These are phyloP conservation scores for Geosmithia flava DNA, from an alignment of 2,329 filamentous ascomycete species.

Conservation along the genomic window DNA sequence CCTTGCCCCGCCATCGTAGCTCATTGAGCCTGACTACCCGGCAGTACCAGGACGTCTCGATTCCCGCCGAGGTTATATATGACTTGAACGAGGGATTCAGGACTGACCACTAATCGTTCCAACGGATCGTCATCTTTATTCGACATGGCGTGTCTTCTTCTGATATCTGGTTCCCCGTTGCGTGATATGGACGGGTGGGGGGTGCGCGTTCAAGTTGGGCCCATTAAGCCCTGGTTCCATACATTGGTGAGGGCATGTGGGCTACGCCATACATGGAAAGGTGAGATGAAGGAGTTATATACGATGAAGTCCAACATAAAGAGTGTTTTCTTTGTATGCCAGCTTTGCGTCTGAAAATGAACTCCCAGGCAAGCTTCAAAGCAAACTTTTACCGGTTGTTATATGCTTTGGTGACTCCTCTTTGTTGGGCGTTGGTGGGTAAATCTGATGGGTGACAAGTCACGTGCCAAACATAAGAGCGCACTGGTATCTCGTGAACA, in stretches of 20 bases:
- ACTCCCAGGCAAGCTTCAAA: background rate
- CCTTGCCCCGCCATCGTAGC: background rate
- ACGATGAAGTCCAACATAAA: background rate
- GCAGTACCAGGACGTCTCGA: background rate
- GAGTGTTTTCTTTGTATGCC: background rate
- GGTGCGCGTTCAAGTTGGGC: background rate
- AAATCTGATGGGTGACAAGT: background rate
- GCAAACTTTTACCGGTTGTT: background rate
- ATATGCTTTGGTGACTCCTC: background rate
- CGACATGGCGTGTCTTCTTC: background rate
- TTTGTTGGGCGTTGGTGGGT: background rate
- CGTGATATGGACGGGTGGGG: background rate
- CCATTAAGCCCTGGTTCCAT: background rate
- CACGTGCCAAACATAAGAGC: background rate
- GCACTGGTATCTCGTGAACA: background rate
- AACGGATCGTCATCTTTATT: background rate
- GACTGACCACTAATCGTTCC: background rate
- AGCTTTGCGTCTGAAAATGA: background rate
- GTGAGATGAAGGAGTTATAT: background rate
- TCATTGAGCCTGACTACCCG: background rate
- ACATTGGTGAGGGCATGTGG: background rate
- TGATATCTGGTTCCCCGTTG: background rate
- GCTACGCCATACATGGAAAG: background rate
- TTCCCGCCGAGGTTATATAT: background rate
- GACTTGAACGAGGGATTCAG: background rate